These are phyloP conservation scores for Prunus campanulata DNA, from an alignment of 306 rosid species.

Conservation along the genomic window DNA sequence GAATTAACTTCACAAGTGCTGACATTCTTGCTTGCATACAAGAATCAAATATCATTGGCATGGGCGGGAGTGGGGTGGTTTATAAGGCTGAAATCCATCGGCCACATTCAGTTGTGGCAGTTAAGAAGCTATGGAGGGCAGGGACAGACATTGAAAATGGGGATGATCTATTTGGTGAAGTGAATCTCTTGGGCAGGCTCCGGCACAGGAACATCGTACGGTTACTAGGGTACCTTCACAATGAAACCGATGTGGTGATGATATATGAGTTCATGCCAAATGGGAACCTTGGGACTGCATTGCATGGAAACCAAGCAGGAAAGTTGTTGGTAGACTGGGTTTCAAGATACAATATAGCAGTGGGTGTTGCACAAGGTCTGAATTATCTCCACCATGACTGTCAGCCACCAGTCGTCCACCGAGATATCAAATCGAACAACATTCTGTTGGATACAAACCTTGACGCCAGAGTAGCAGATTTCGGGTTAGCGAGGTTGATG, in stretches of 20 bases:
- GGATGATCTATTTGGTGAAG: conserved; percentile 60
- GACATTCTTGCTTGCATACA: conserved; percentile 68
- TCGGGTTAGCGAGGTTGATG: conserved; percentile 90
- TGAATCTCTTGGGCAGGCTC: conserved; percentile 74
- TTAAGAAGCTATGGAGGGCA: conserved; percentile 79
- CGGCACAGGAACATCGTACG: conserved; percentile 86
- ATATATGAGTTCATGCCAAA: conserved; percentile 79
- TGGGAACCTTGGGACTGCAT: conserved; percentile 79
- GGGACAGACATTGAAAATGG: conserved; percentile 53
- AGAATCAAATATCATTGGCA: conserved; percentile 75
- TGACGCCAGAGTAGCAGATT: conserved; percentile 85
- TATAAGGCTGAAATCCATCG: conserved; percentile 82
- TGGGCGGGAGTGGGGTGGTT: conserved; percentile 81
- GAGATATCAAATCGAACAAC: conserved; percentile 88
- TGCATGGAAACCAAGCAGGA: conserved; percentile 64
- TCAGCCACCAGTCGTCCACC: conserved; percentile 69
- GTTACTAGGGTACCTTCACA: conserved; percentile 78
- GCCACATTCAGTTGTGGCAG: conserved; percentile 63
- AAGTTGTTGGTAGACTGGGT: conserved; percentile 84
- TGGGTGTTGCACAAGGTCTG: conserved; percentile 85
- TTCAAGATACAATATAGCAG: conserved; percentile 74
- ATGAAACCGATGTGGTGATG: conserved; percentile 68
- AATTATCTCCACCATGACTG: conserved; percentile 91
- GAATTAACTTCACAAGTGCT: conserved; percentile 66
- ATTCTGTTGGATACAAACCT: conserved; percentile 78